Base-by-base conservation (phyloP, 441 rosid genomes). In the Hypseocharis bilobata region DNA sequence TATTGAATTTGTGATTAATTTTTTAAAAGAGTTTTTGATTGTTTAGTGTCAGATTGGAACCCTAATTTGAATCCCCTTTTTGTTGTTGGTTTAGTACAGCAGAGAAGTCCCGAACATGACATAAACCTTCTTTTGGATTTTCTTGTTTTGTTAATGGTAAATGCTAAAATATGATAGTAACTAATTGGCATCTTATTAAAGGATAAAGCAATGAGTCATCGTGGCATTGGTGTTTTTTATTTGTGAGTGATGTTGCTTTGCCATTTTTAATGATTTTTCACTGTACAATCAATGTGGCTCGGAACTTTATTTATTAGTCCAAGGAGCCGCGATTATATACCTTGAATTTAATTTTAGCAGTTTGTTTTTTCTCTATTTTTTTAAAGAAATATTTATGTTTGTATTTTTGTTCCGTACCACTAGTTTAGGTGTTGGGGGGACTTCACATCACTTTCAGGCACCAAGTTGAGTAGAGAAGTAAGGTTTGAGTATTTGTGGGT, bases 161-260 rank as follows among this genome's bases (percentile, higher is more conserved):
- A 38, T 54, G 14, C 19, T 19, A 1, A 44, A 47, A 32, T 6
- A 49, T 47, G 55, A 14, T 62, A 29, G 36, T 28, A 38, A 20
- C 14, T 27, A 4, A 11, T 22, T 44, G 3, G 16, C 17, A 38
- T 63, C 49, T 55, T 47, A 4, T 54, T 19, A 14, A 60, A 30
- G 54, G 55, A 63, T 27, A 49, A 51, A 64, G 22, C 57, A 68
- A 51, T 4, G 23, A 27, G 44, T 57, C 32, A 62, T 62, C 52
- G 27, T 4, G 8, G 20, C 23, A 4, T 19, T 8, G 2, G 3
- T 51, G 6, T 10, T 42, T 34, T 34, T 34, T 34, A 4, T 34
- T 34, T 4, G 4, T 3, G 3, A 34, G 4, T 34, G 4, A 34
- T 34, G 4, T 3, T 34, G 4, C n/a, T n/a, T n/a, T n/a, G n/a